These are phyloP conservation scores for Starmera caribaea DNA, from an alignment of 805 yeast genomes.

Conservation along the genomic window DNA sequence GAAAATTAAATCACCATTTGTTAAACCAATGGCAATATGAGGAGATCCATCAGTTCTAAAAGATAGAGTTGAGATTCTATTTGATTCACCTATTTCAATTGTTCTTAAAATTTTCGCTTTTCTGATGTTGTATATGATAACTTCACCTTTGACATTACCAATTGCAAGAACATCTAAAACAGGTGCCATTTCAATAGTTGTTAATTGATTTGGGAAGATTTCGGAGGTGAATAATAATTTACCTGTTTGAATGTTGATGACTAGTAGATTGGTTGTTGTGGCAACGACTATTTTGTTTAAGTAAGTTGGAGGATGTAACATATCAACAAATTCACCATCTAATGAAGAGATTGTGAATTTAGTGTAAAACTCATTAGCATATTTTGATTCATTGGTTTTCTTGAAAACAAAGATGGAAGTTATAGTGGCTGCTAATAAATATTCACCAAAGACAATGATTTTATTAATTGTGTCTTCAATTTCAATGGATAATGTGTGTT, in stretches of 20 bases:
- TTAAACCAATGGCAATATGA: constrained; percentile 71
- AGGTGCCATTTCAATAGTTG: constrained; percentile 76
- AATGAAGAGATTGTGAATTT: constrained; percentile 45
- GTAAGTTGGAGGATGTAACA: constrained; percentile 84
- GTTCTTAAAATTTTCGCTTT: constrained; percentile 51
- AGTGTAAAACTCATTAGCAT: constrained; percentile 58
- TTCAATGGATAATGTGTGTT: constrained; percentile 26
- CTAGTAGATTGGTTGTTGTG: constrained; percentile 50
- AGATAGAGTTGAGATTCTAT: constrained; percentile 46
- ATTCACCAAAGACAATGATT: constrained; percentile 68
- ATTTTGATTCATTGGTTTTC: constrained; percentile 33
- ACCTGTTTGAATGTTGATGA: constrained; percentile 72
- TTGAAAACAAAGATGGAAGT: constrained; percentile 45
- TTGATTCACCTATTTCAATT: constrained; percentile 27
- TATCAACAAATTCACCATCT: constrained; percentile 62
- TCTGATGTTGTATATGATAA: constrained; percentile 56
- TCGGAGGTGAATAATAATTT: constrained; percentile 52
- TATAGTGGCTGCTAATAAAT: constrained; percentile 47
- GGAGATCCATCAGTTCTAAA: constrained; percentile 88
- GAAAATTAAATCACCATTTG: constrained; percentile 75
- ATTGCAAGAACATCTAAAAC: constrained; percentile 76
- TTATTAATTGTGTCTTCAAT: constrained; percentile 32
- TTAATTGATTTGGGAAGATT: constrained; percentile 46
- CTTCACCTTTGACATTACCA: constrained; percentile 62
- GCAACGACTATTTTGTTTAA: constrained; percentile 81